Base-by-base conservation (phyloP, 148 eudicot species). In the Polygonum maritimum region DNA sequence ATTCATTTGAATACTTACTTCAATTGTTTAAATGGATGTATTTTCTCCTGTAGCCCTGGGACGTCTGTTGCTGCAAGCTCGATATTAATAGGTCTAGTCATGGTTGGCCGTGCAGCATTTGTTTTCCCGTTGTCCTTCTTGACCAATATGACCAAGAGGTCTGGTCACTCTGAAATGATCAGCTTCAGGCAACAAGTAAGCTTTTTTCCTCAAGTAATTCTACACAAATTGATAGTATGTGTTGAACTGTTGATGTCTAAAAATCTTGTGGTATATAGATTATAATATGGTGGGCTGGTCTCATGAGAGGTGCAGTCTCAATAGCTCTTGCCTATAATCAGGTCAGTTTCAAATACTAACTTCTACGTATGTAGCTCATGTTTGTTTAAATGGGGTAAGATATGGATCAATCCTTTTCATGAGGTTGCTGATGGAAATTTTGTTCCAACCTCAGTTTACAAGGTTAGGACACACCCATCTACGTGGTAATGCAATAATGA, bases 241-340 rank as follows among this genome's bases (percentile, higher is more conserved):
- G 14, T 70, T n/a, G n/a, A n/a, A n/a, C n/a, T n/a, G n/a, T n/a
- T 48, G 5, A 57, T 63, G 5, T 33, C 13, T 9, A 19, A 15
- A n/a, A 69, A 19, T 19, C 11, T 35, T 41, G 7, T 31, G 44
- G 74, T 69, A 65, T 73, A 22, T 81, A 94, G 98, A 80, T 92
- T 65, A 84, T 84, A 16, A 88, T 94, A 73, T 94, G 98, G 98
- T 94, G 98, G 98, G 97, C 98, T 73, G 98, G 98, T 85, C 89
- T 94, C 57, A 94, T 94, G 92, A 81, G 98, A 84, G 98, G 98
- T 18, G 97, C 98, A 38, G 99, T 95, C 16, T 95, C 99, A 22
- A 90, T 95, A 87, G 99, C 99, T 16, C 89, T 95, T 78, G 96
- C 97, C 82, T 95, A 95, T 82, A 90, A 90, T 80, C 92, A 95